Evolutionary conservation across 139 green algal genomes (phyloP), one percentile per base, ranked within the genome.

Genomic region (Tetradesmus obliquus): DNA sequence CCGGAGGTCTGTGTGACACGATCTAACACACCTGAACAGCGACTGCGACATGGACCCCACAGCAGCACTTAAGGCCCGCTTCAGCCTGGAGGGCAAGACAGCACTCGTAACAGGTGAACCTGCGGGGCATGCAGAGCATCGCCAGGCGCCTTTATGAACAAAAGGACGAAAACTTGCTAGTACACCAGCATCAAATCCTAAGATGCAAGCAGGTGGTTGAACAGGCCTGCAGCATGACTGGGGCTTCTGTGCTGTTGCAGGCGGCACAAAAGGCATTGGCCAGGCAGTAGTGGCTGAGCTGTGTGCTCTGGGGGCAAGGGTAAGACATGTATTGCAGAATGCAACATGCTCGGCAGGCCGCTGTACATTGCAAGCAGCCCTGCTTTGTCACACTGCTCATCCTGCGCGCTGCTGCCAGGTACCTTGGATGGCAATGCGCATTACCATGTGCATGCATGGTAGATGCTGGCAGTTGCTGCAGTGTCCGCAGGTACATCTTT

Each of bases 251-350:
- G 76, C 91, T 3, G 74, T 92, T 3, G 93, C 92, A 13, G 92
- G 92, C 3, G 90, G 72, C 51, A 93, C 87, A 6, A 89, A 92
- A 22, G 88, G 92, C 32, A 94, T 94, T 15, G 92, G 92, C 10
- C 79, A 53, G 17, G 92, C 90, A 12, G 72, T 94, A 0, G 90
- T 92, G 0, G 82, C 91, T 55, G 92, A 94, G 55, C 58, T 94
- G 1, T 90, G 58, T 24, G 45, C 19, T 1, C 69, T 94, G 8
- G 92, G 92, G 8, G 83, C 87, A 13, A 74, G 93, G 87, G 92
- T 90, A 74, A 6, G 80, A 10, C 22, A 66, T 51, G 15, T 10
- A 51, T 12, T 57, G 58, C 24, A 51, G 84, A 32, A 0, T 88
- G 83, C 83, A 87, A 32, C 6, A 22, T 55, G 20, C 72, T 32